Evolutionary conservation across 179 eudicot genomes (phyloP), one percentile per base, ranked within the genome.

Genomic region (Camellia oleifera): DNA sequence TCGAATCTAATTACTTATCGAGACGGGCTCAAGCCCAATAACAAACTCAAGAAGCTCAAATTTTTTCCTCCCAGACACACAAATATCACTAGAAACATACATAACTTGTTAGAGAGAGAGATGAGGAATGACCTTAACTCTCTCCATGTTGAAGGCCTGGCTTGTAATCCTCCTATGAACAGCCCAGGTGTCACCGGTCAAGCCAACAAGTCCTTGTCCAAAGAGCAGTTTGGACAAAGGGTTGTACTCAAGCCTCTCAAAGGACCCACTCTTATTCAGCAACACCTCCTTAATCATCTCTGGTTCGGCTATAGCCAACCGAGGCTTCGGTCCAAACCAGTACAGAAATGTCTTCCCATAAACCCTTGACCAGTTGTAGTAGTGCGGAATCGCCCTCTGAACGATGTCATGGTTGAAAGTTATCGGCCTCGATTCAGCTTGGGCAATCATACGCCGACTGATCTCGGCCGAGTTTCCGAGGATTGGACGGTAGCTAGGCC

Each of bases 401-500:
- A 84, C 79, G 46, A 94, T 85, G 66, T 87, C 85, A 64, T 91
- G 97, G 79, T 65, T 81, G 7, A 91, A 66, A 3, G 80, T 75
- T 12, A 82, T 67, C 10, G 91, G 86, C 76, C 66, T 78, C 0
- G 93, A 86, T 72, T 91, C 91, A 2, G 87, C 98, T 6, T 88
- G 79, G 3, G 87, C 83, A 70, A 87, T 88, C 88, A 94, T 79
- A 9, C 76, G 84, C 70, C 84, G 85, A 44, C 90, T 69, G 83
- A 88, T 86, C 81, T 89, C 87, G 2, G 87, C 86, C 7, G 92
- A 70, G 91, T 92, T 92, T 0, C 92, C 93, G 71, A 81, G 42
- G 75, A 92, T 81, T 8, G 88, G 93, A 70, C 85, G 85, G 88
- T 88, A 92, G 76, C 76, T 63, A 6, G 96, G 96, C 32, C 97